phyloP scores from a whole-genome alignment of 2,329 filamentous ascomycete genomes.

The Colletotrichum eleusines region DNA sequence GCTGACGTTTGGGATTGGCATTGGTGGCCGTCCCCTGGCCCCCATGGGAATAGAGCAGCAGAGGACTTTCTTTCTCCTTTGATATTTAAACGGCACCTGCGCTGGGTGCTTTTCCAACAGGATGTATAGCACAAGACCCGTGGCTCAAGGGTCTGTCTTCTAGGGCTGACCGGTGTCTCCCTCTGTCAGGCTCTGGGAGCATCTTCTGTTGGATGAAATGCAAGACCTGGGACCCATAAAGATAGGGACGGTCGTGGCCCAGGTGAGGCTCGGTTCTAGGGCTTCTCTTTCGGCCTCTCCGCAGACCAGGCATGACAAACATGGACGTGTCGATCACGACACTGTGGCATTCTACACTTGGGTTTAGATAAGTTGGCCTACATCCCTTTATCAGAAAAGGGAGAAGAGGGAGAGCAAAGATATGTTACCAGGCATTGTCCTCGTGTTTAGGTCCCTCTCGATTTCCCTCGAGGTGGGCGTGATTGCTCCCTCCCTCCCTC shows the following conservation, averaged over 20 bases:
- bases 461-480: no score
- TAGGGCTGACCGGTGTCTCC: background rate
- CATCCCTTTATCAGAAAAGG: background rate
- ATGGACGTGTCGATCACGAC: background rate
- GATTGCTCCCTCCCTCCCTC: background rate
- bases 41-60: no score
- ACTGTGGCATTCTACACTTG: background rate
- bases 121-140: no score
- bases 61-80: no score
- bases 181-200: slow-evolving; percentile 7
- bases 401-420: background rate
- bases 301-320: background rate
- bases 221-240: slow-evolving; percentile 1
- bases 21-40: no score
- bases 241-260: slow-evolving; percentile 1
- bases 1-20: no score
- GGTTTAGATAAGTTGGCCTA: background rate
- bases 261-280: background rate
- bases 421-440: background rate
- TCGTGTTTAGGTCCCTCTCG: background rate
- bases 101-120: no score
- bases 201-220: slow-evolving; percentile 19
- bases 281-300: slow-evolving; percentile 16
- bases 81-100: no score
- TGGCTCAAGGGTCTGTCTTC: no score